Base-by-base conservation (phyloP, 1,139 yeast genomes). In the Scheffersomyces parashehatae region DNA sequence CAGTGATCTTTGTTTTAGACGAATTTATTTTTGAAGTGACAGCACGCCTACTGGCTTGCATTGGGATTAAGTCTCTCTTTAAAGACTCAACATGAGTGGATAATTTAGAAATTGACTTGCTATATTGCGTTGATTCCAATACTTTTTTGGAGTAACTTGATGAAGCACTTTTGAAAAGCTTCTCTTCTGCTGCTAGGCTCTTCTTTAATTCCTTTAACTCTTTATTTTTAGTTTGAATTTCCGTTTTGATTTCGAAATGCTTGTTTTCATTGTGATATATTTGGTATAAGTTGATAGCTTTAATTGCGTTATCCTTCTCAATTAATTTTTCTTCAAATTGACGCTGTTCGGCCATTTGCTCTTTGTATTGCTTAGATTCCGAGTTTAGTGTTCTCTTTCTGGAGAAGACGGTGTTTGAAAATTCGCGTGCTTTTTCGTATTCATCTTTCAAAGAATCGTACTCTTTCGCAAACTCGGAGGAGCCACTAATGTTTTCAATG, bases 401-500 rank as follows among this genome's bases (percentile, higher is more conserved):
- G 35, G 89, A 80, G 52, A 87, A 82, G 5, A 86, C 81, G 12
- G 81, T 73, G 16, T 85, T 78, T 0, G 93, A 75, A 8, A 75
- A 72, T 47, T 85, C 88, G 43, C 80, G 85, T 0, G 93, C 84
- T 37, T 70, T 70, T 41, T 86, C 95, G 50, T 77, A 78, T 53
- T 83, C 82, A 29, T 84, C 87, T 53, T 79, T 79, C 43, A 88
- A 64, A 15, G 58, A 54, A n/a, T 86, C 95, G 59, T 85, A 93
- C 47, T 88, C 89, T 28, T 70, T 72, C 39, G 79, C 75, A 53
- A 66, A 80, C 39, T 88, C 95, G 5, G 69, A 67, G 0, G 97
- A 86, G 0, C 97, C 97, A 49, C 95, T 85, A 28, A 93, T 82
- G 24, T 82, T 83, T 64, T 93, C 99, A 43, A 95, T 70, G 50